Evolutionary conservation across 2,329 filamentous ascomycete species (phyloP), one percentile per base, ranked within the genome.

Genomic region (Coniochaeta prunicola): DNA sequence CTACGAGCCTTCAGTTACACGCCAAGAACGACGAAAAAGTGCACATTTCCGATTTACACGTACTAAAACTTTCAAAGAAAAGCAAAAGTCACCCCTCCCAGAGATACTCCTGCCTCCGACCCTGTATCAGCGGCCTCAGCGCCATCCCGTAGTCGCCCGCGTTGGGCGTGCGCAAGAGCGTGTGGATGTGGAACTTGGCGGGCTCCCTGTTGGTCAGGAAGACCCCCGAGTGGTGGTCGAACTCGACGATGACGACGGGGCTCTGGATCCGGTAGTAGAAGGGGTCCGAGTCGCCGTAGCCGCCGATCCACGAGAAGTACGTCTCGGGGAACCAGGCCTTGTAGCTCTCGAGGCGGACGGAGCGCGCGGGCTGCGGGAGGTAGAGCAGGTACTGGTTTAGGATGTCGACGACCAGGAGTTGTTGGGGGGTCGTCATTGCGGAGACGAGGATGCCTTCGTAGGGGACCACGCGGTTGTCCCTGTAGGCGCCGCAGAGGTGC

Each of bases 201-300:
- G 89, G 89, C 70, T 89, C 82, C 56, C 77, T 77, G 67, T 92
- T 93, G 1, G 80, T 85, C 66, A 93, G 70, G 64, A 92, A 92
- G 0, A 92, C 89, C 0, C 89, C 89, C 0, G 85, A 89, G 70
- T 92, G 89, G 67, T 91, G 88, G 65, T 92, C 90, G 65, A 93
- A 90, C 76, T 93, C 90, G 57, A 88, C 76, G 1, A 92, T 75
- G 0, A 91, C 76, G 0, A 92, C 88, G 0, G 89, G 89, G 63
- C 84, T 91, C 71, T 93, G 89, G 3, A 93, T 80, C 0, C 90
- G 80, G 66, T 86, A 93, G 71, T 92, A 93, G 66, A 90, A 93
- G 0, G 89, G 77, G 68, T 92, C 88, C 0, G 82, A 72, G 57
- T 89, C 78, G 0, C 78, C 83, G 61, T 76, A 89, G 0, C 83